A percentile compares a stretch with the other conserved stretches of the same genome.
phyloP scores from a whole-genome alignment of 2,329 filamentous ascomycete genomes.

The Sclerotinia nivalis region DNA sequence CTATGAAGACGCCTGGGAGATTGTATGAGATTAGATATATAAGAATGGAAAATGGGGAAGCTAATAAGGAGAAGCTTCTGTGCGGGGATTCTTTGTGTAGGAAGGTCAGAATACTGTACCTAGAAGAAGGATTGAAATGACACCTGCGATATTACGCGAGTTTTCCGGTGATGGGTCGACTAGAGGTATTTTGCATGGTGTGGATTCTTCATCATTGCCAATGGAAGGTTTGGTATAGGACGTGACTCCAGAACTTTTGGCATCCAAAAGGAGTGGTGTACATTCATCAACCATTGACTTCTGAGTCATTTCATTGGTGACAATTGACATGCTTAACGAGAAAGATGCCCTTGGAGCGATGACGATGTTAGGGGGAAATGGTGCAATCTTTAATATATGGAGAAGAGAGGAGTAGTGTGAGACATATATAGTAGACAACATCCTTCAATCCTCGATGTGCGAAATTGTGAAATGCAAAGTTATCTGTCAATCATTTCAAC shows the following conservation, averaged over 20 bases:
- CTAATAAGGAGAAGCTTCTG: background rate
- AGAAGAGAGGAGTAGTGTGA: background rate
- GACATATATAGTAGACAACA: background rate
- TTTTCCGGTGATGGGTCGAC: background rate
- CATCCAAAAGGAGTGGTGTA: conserved; percentile 2
- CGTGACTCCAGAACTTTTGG: background rate
- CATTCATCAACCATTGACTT: background rate
- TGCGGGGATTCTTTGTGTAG: background rate
- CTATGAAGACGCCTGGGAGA: conserved; percentile 58
- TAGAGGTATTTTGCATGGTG: background rate
- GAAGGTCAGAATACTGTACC: conserved; percentile 17
- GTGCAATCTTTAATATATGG: background rate
- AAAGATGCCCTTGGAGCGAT: background rate
- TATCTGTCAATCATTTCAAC: background rate
- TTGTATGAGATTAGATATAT: background rate
- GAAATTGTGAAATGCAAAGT: background rate
- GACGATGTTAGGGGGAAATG: background rate
- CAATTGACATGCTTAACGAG: background rate
- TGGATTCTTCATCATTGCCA: background rate
- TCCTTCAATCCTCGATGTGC: background rate
- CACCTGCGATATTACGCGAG: conserved; percentile 25
- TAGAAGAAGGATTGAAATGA: conserved; percentile 32
- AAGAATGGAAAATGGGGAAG: background rate
- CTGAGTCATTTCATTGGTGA: no score
- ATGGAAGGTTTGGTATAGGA: background rate